Conservation (phyloP, 2,329 filamentous ascomycete species). For the Beauveria brongniartii region DNA sequence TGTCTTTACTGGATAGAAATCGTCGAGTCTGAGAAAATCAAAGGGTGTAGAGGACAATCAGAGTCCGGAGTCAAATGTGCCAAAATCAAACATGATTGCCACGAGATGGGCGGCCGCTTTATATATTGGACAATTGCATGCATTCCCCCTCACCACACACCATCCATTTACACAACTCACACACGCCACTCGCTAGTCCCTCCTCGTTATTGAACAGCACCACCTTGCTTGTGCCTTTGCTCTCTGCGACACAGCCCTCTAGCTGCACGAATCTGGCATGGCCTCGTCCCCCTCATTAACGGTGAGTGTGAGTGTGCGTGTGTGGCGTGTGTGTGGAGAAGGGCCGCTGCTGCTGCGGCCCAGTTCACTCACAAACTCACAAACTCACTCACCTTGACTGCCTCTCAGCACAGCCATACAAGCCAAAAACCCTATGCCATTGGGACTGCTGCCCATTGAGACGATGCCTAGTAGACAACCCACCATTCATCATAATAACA, state of each 20-base stretch:
- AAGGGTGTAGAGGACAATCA: too few species aligned
- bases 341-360: not conserved
- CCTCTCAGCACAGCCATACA: not conserved
- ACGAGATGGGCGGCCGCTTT: conserved; percentile 1
- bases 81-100: not conserved
- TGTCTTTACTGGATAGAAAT: too few species aligned
- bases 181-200: conserved; percentile 1
- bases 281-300: not conserved
- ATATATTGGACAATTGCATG: not conserved
- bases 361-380: too few species aligned
- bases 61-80: not conserved
- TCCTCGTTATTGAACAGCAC: not conserved
- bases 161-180: not conserved
- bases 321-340: not conserved
- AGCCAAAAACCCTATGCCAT: not conserved
- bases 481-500: not conserved
- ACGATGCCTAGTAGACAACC: too few species aligned
- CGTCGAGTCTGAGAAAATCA: too few species aligned
- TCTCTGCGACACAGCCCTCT: not conserved
- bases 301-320: not conserved
- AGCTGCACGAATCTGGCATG: not conserved
- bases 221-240: not conserved
- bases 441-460: too few species aligned
- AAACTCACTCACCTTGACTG: not conserved
- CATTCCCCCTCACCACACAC: not conserved